These are phyloP conservation scores for Rosa lucieae DNA, from an alignment of 306 rosid genomes.

Conservation along the genomic window DNA sequence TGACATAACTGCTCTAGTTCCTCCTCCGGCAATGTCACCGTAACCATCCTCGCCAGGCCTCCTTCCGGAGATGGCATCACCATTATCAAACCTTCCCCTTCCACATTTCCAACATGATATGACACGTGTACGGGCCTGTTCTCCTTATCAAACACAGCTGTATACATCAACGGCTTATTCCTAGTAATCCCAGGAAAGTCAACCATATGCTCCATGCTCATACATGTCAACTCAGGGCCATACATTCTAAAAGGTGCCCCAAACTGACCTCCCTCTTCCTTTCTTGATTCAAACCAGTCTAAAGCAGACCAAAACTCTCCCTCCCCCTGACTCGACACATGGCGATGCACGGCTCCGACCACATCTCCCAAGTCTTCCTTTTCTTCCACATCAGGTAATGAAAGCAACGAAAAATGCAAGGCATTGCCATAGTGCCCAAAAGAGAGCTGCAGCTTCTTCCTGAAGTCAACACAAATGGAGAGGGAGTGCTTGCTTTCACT, in stretches of 20 bases:
- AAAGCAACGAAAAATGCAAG: slow-evolving; percentile 47
- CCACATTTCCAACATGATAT: slow-evolving; percentile 49
- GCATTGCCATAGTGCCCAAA: slow-evolving; percentile 64
- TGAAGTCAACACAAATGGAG: slow-evolving; percentile 49
- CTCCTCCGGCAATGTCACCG: slow-evolving; percentile 46
- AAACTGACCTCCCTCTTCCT: slow-evolving; percentile 32
- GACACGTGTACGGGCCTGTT: slow-evolving; percentile 57
- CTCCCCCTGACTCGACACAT: slow-evolving; percentile 33
- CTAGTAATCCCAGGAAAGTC: background rate
- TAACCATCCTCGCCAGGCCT: slow-evolving; percentile 53
- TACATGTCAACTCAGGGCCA: slow-evolving; percentile 55
- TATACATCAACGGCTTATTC: slow-evolving; percentile 31
- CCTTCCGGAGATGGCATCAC: slow-evolving; percentile 59
- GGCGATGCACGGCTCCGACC: slow-evolving; percentile 36
- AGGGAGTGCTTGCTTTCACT: slow-evolving; percentile 28
- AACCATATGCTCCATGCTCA: slow-evolving; percentile 55
- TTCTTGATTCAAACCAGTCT: slow-evolving; percentile 44
- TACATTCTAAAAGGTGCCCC: slow-evolving; percentile 37
- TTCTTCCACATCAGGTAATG: slow-evolving; percentile 16
- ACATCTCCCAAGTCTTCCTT: slow-evolving; percentile 26
- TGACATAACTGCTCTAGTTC: slow-evolving; percentile 35
- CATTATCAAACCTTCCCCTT: slow-evolving; percentile 56
- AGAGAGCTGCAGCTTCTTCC: slow-evolving; percentile 37
- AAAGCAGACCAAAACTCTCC: slow-evolving; percentile 32
- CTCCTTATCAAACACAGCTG: slow-evolving; percentile 28